Evolutionary conservation across 2,329 filamentous ascomycete genomes (phyloP).

Genomic region (Claviceps lovelessii): DNA sequence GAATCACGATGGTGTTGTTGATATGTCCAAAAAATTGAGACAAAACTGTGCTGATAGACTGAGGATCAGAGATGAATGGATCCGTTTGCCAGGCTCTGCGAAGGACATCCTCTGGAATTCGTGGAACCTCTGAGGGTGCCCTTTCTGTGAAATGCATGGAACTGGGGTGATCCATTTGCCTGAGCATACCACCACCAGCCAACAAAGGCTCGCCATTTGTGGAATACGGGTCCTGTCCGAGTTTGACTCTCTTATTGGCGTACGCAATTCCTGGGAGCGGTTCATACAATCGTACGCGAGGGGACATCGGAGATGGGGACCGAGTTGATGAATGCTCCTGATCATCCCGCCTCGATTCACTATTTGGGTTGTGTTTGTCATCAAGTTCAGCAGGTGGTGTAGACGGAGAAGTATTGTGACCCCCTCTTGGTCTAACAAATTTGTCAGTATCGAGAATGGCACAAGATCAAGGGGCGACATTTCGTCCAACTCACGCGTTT

Average conservation of each 20-base stretch:
- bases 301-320: slow-evolving; percentile 34
- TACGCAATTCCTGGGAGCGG: slow-evolving; percentile 21
- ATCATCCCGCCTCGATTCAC: slow-evolving; percentile 15
- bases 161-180: slow-evolving; percentile 24
- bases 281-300: slow-evolving; percentile 23
- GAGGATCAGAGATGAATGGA: slow-evolving; percentile 30
- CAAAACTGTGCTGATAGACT: slow-evolving; percentile 24
- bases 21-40: slow-evolving; percentile 29
- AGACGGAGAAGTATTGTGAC: slow-evolving; percentile 42
- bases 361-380: slow-evolving; percentile 20
- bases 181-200: slow-evolving; percentile 14
- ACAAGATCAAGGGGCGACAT: not conserved
- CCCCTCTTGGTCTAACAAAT: slow-evolving; percentile 36
- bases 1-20: slow-evolving; percentile 27
- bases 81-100: slow-evolving; percentile 36
- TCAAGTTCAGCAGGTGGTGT: slow-evolving; percentile 38
- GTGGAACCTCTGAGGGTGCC: slow-evolving; percentile 26
- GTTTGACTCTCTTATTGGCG: slow-evolving; percentile 37
- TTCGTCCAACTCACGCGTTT: slow-evolving; percentile 58
- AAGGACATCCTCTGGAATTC: slow-evolving; percentile 35
- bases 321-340: slow-evolving; percentile 26
- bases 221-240: slow-evolving; percentile 33
- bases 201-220: slow-evolving; percentile 19
- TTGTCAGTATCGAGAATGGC: slow-evolving; percentile 1
- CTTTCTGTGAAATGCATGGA: slow-evolving; percentile 23